Evolutionary conservation across 805 yeast genomes (phyloP).

Genomic region (Suhomyces tanzawaensis): DNA sequence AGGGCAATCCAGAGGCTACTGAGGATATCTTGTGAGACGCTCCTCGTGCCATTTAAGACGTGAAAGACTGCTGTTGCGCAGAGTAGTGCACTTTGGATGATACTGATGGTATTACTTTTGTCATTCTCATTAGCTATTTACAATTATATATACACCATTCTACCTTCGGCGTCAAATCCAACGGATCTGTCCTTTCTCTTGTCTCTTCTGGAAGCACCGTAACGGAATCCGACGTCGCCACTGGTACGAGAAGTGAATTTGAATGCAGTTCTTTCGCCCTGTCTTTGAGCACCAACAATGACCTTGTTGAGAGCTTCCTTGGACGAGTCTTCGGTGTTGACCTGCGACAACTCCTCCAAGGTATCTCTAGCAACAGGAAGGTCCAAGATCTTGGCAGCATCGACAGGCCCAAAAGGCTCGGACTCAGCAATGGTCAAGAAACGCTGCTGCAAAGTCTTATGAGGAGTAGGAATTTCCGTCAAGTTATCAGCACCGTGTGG

Average conservation of each 20-base stretch:
- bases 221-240: constrained; percentile 86
- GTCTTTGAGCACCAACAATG: constrained; percentile 52
- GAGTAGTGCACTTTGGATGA: no score
- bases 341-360: constrained; percentile 64
- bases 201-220: constrained; percentile 89
- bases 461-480: constrained; percentile 92
- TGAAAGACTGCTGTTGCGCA: no score
- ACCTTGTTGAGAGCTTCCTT: constrained; percentile 30
- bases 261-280: constrained; percentile 71
- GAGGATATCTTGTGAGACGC: no score
- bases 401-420: constrained; percentile 93
- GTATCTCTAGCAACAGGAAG: constrained; percentile 87
- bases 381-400: constrained; percentile 82
- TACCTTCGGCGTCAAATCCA: constrained; percentile 68
- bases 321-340: constrained; percentile 45
- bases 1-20: no score
- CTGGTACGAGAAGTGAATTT: constrained; percentile 75
- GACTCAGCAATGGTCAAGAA: constrained; percentile 90
- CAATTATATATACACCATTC: constrained; percentile 42
- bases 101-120: no score
- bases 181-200: constrained; percentile 77
- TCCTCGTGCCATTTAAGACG: no score
- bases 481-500: constrained; percentile 60
- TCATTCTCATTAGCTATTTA: constrained; percentile 40
- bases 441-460: constrained; percentile 74